phyloP scores from a whole-genome alignment of 306 rosid species.

The Cucurbita ficifolia region DNA sequence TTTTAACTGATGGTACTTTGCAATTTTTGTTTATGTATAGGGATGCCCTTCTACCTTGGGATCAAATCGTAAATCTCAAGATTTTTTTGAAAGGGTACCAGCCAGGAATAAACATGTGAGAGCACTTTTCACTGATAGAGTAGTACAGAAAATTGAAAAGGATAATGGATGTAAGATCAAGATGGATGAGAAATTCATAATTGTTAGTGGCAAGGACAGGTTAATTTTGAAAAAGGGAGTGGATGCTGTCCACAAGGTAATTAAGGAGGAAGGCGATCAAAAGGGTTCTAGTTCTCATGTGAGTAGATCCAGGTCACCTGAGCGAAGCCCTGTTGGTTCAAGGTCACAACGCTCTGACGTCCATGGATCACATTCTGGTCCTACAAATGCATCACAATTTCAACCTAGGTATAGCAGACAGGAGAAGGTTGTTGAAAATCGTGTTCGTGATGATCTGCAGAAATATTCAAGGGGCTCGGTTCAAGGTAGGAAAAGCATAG shows the following conservation, averaged over 20 bases:
- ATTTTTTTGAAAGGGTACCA: conserved; percentile 88
- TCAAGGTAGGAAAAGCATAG: conserved; percentile 98
- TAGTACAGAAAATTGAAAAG: conserved; percentile 63
- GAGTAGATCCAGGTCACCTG: conserved; percentile 76
- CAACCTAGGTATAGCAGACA: conserved; percentile 74
- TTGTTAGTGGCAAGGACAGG: conserved; percentile 90
- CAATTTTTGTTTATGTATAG: conserved; percentile 25
- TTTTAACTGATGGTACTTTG: conserved; percentile 13
- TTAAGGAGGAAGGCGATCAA: conserved; percentile 68
- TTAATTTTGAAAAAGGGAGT: conserved; percentile 70
- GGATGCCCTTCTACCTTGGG: conserved; percentile 99
- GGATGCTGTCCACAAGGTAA: conserved; percentile 84
- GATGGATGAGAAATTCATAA: conserved; percentile 87
- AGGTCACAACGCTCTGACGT: conserved; percentile 67
- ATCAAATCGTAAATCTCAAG: conserved; percentile 87
- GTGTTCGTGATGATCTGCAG: conserved; percentile 52
- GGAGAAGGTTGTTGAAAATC: conserved; percentile 63
- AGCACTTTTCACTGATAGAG: conserved; percentile 68
- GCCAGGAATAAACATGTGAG: conserved; percentile 73
- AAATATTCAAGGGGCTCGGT: conserved; percentile 73
- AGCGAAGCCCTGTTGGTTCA: conserved; percentile 57
- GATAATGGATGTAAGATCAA: conserved; percentile 84
- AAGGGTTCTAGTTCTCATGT: conserved; percentile 51
- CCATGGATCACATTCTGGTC: conserved; percentile 60
- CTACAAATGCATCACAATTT: conserved; percentile 46